Evolutionary conservation across 2,329 filamentous ascomycete species (phyloP).

Genomic region (Colletotrichum kahawae): DNA sequence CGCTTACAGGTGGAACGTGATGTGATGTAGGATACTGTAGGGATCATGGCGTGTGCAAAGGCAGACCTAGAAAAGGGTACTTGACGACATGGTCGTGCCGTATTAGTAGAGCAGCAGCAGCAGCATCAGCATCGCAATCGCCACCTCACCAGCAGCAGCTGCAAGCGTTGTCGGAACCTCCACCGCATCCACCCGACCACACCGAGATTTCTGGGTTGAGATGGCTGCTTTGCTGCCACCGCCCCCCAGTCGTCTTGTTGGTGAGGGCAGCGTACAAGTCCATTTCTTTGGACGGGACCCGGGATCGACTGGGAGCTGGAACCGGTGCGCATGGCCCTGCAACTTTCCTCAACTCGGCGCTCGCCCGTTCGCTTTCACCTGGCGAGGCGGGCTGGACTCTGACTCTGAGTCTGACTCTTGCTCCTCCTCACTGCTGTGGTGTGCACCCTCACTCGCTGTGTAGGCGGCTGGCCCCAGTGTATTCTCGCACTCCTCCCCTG

Average conservation of each 20-base stretch:
- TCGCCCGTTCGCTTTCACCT: neutral
- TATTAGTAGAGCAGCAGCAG: neutral
- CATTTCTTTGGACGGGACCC: neutral
- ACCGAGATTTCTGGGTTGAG: neutral
- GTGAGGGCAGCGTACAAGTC: neutral
- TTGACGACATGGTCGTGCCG: neutral
- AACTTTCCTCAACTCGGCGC: neutral
- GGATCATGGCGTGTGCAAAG: neutral
- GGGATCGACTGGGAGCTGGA: neutral
- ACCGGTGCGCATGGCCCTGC: slow-evolving; percentile 3
- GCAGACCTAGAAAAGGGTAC: neutral
- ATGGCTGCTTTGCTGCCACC: neutral
- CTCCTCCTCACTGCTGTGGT: neutral
- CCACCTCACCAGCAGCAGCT: neutral
- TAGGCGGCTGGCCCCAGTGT: neutral
- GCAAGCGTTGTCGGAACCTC: neutral
- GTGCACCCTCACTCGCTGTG: neutral
- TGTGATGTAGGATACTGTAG: neutral
- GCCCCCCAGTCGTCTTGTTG: neutral
- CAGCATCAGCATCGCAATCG: neutral
- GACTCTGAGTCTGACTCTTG: neutral
- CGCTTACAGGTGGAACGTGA: slow-evolving; percentile 3
- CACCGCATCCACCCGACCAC: neutral
- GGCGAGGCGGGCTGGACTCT: neutral
- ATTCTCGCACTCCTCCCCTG: neutral